Evolutionary conservation across 352 stramenopile genomes (phyloP).

Genomic region (Phytophthora palmivora): DNA sequence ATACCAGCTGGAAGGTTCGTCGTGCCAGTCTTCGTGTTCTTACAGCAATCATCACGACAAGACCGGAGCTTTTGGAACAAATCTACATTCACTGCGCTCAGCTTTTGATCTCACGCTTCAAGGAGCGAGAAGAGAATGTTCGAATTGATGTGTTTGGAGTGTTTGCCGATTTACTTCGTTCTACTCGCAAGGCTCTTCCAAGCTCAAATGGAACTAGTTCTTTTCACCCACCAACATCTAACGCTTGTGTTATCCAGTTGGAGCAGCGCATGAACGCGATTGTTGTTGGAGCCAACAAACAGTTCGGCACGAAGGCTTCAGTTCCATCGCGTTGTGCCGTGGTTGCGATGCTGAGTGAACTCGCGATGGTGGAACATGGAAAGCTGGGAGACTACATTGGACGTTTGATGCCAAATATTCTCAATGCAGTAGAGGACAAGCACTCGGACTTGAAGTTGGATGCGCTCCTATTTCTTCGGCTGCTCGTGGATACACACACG

Average conservation of each 20-base stretch:
- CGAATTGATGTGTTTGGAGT: constrained; percentile 97
- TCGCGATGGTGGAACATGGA: constrained; percentile 80
- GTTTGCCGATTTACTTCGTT: constrained; percentile 93
- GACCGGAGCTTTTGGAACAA: constrained; percentile 83
- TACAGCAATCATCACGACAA: constrained; percentile 91
- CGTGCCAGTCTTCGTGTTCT: constrained; percentile 93
- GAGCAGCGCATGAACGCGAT: constrained; percentile 77
- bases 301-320: constrained; percentile 81
- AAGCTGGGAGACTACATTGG: constrained; percentile 78
- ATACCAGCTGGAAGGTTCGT: constrained; percentile 98
- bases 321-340: constrained; percentile 83
- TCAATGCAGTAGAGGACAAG: constrained; percentile 89
- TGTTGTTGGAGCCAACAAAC: constrained; percentile 77
- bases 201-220: constrained; percentile 29
- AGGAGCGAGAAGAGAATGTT: constrained; percentile 99
- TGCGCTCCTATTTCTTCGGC: constrained; percentile 92
- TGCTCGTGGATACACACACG: constrained; percentile 93
- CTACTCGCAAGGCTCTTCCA: constrained; percentile 63
- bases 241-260: constrained; percentile 60
- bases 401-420: constrained; percentile 79
- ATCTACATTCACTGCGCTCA: constrained; percentile 88
- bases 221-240: constrained; percentile 40
- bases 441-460: constrained; percentile 97
- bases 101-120: constrained; percentile 90
- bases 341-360: constrained; percentile 84